A percentile compares a stretch with the other conserved stretches of the same genome.
These are phyloP conservation scores for Rhynchosporium agropyri DNA, from an alignment of 2,329 filamentous ascomycete species.

Conservation along the genomic window DNA sequence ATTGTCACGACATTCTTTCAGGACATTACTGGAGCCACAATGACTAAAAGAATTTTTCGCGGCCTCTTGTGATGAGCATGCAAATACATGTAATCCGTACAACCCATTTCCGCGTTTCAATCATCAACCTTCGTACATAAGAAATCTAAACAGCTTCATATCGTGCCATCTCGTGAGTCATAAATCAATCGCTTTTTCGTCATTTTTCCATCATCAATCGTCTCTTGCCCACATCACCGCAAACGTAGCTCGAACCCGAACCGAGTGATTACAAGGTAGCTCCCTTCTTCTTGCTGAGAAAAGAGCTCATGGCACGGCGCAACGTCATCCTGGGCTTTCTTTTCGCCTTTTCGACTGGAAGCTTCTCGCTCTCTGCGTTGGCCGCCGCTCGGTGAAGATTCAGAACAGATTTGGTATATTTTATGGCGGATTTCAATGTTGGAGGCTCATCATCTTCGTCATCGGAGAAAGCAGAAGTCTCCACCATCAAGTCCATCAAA, in stretches of 20 bases:
- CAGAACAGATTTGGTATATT: neutral
- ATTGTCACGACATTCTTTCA: too few relatives aligned
- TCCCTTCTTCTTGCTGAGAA: neutral
- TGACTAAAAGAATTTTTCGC: too few relatives aligned
- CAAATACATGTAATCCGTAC: neutral
- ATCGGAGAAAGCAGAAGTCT: constrained; percentile 10
- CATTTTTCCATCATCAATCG: neutral
- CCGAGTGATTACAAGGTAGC: neutral
- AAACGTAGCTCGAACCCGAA: neutral
- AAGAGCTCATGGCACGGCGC: neutral
- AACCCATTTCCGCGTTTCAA: neutral
- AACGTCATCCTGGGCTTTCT: constrained; percentile 1
- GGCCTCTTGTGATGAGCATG: neutral
- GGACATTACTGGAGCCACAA: too few relatives aligned
- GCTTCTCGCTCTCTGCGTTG: neutral
- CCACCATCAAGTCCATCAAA: constrained; percentile 7
- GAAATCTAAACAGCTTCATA: constrained; percentile 4
- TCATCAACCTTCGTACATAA: neutral
- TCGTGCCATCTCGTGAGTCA: constrained; percentile 12
- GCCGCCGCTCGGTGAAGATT: neutral
- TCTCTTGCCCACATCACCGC: neutral
- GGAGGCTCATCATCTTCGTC: constrained; percentile 11
- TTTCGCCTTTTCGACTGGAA: neutral
- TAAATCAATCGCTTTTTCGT: constrained; percentile 10
- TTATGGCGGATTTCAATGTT: neutral